These are phyloP conservation scores for Pythium pyrilobum DNA, from an alignment of 352 stramenopile genomes.

Conservation along the genomic window DNA sequence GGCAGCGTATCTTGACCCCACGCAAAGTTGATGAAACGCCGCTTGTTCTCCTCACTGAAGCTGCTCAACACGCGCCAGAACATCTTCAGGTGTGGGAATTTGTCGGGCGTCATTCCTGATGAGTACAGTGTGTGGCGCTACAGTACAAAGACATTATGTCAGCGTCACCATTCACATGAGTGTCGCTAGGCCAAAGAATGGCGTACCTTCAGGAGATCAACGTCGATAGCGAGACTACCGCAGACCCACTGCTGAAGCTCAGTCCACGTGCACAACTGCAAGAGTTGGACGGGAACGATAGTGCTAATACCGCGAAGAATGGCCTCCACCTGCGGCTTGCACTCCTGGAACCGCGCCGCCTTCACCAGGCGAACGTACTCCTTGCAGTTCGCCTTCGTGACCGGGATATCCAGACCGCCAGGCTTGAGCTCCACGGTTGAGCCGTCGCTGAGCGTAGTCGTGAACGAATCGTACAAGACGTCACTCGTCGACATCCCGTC, in stretches of 20 bases:
- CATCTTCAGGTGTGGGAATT: slow-evolving; percentile 64
- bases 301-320: slow-evolving; percentile 64
- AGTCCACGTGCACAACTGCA: slow-evolving; percentile 73
- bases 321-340: slow-evolving; percentile 67
- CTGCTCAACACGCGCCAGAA: slow-evolving; percentile 64
- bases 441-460: slow-evolving; percentile 64
- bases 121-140: slow-evolving; percentile 75
- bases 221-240: slow-evolving; percentile 68
- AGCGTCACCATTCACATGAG: neutral
- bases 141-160: neutral
- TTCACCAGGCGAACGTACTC: slow-evolving; percentile 68
- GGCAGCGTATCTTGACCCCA: slow-evolving; percentile 80
- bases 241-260: slow-evolving; percentile 80
- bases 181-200: neutral
- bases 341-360: slow-evolving; percentile 59
- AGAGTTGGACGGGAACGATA: slow-evolving; percentile 60
- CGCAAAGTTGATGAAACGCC: slow-evolving; percentile 80
- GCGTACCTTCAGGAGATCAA: slow-evolving; percentile 64
- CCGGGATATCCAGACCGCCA: slow-evolving; percentile 31
- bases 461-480: slow-evolving; percentile 63
- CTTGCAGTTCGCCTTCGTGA: slow-evolving; percentile 68
- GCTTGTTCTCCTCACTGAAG: slow-evolving; percentile 75
- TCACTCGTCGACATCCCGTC: slow-evolving; percentile 22
- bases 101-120: slow-evolving; percentile 65
- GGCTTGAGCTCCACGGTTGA: slow-evolving; percentile 55